A percentile compares a stretch with the other conserved stretches of the same genome.
Conservation (phyloP, 345 rosid genomes). For the Aquilaria sinensis region DNA sequence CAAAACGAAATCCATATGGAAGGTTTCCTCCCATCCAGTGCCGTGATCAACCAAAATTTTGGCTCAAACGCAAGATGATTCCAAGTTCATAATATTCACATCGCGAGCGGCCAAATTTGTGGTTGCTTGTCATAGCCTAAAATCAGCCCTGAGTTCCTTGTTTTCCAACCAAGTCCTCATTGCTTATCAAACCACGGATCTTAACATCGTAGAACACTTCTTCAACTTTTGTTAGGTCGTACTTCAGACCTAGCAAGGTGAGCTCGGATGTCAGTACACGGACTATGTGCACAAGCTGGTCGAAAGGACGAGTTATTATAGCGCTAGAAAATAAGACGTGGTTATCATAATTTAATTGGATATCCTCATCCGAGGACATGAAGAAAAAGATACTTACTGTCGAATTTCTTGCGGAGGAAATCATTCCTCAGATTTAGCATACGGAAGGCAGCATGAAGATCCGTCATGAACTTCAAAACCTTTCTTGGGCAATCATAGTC, state of each 20-base stretch:
- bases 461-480: slow-evolving; percentile 80
- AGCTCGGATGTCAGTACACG: neutral
- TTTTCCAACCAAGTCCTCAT: slow-evolving; percentile 30
- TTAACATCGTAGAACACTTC: slow-evolving; percentile 88
- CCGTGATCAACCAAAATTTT: no score
- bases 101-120: no score
- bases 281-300: neutral
- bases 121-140: neutral
- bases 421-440: slow-evolving; percentile 97
- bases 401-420: slow-evolving; percentile 94
- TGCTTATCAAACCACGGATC: slow-evolving; percentile 61
- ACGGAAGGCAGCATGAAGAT: slow-evolving; percentile 80
- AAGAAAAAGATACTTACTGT: slow-evolving; percentile 35
- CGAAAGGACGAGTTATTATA: neutral
- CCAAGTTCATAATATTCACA: no score
- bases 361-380: neutral
- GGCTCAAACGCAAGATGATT: no score
- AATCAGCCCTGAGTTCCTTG: slow-evolving; percentile 21
- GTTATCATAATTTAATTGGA: neutral
- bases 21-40: no score
- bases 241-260: slow-evolving; percentile 64
- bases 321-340: neutral
- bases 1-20: no score
- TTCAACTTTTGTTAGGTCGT: slow-evolving; percentile 79
- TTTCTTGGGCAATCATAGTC: slow-evolving; percentile 89